These are phyloP conservation scores for Penicillium crystallinum DNA, from an alignment of 495 filamentous ascomycete species.

Conservation along the genomic window DNA sequence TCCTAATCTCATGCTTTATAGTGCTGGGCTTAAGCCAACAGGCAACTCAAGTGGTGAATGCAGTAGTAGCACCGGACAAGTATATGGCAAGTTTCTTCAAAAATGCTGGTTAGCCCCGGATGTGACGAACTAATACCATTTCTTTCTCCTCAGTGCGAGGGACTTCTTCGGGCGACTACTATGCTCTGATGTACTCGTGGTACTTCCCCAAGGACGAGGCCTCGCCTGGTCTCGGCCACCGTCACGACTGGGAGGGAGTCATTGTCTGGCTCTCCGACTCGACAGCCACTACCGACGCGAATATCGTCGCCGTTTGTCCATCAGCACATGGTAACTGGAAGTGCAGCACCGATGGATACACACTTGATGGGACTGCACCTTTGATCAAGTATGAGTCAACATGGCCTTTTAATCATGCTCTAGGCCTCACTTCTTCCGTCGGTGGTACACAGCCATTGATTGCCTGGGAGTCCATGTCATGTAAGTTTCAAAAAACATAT, in stretches of 20 bases:
- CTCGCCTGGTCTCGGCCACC: slow-evolving; percentile 39
- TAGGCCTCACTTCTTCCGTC: slow-evolving; percentile 37
- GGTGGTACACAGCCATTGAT: slow-evolving; percentile 50
- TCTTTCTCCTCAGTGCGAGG: slow-evolving; percentile 21
- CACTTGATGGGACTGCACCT: slow-evolving; percentile 33
- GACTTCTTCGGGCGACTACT: slow-evolving; percentile 22
- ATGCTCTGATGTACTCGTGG: slow-evolving; percentile 52
- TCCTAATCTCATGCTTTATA: not conserved
- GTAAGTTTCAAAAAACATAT: not conserved
- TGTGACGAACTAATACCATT: not conserved
- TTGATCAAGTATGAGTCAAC: slow-evolving; percentile 44
- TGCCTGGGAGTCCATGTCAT: slow-evolving; percentile 49
- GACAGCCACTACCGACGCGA: slow-evolving; percentile 31
- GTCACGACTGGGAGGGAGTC: slow-evolving; percentile 50
- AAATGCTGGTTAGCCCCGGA: not conserved
- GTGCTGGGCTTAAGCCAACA: slow-evolving; percentile 36
- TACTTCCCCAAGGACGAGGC: slow-evolving; percentile 48
- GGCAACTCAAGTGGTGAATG: slow-evolving; percentile 38
- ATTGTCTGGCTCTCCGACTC: slow-evolving; percentile 41
- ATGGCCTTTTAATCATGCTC: slow-evolving; percentile 48
- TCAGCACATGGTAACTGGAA: slow-evolving; percentile 50
- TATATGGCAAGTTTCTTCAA: slow-evolving; percentile 27
- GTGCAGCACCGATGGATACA: slow-evolving; percentile 36
- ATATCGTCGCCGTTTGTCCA: slow-evolving; percentile 46
- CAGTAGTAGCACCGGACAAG: slow-evolving; percentile 42